Evolutionary conservation across 257 asterid genomes (phyloP), one percentile per base, ranked within the genome.

Genomic region (Solanum sparsipilum): DNA sequence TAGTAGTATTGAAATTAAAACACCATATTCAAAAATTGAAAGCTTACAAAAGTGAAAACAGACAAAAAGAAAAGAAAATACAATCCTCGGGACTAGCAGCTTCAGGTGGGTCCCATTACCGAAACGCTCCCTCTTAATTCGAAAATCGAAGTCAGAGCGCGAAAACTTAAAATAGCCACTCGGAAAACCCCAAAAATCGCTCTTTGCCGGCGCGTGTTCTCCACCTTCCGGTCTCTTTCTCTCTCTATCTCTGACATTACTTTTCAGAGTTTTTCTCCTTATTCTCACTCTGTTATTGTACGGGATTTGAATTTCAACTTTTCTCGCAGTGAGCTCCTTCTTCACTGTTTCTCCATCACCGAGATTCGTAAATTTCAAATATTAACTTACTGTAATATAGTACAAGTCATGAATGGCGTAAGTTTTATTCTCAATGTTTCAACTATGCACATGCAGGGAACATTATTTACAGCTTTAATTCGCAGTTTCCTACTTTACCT

Each of bases 111-210:
- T 58, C 89, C 90, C 89, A 73, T 65, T n/a, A 12, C 34, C 2
- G 39, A 41, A 85, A 88, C 91, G 91, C 92, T 90, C 90, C 93
- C 38, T 36, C 88, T 27, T 88, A 88, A 91, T 95, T 95, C 93
- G 92, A 94, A 94, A 89, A 78, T 90, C 67, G 65, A 90, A 84
- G 60, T 78, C 85, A 67, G 87, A 93, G 92, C 96, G 96, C 95
- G 94, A 94, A 94, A 94, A 90, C 89, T 90, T 87, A 79, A 70
- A 87, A 29, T 4, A n/a, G 58, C 7, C 15, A 1, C 29, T 10
- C 18, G 52, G 13, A 23, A 68, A 15, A 15, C 13, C 25, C 41
- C 60, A 3, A 52, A 79, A 74, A 9, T 27, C 84, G 48, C 81
- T 73, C 82, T 36, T 5, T 1, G 23, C 35, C 60, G 34, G 85